phyloP scores from a whole-genome alignment of 495 filamentous ascomycete species.

The Aspergillus conjunctus region DNA sequence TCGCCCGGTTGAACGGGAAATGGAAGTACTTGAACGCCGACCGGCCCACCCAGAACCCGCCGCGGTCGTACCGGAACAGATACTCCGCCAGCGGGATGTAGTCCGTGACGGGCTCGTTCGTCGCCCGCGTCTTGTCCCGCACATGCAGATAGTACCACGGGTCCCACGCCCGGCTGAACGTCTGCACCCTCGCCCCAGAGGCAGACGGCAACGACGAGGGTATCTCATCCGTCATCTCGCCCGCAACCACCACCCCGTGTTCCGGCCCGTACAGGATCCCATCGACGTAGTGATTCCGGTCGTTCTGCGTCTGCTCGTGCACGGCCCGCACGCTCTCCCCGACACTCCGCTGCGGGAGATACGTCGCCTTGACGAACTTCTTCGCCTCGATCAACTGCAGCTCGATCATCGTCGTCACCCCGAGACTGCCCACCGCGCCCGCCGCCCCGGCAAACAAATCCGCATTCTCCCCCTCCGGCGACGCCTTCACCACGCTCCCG shows the following conservation, averaged over 20 bases:
- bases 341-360: slow-evolving; percentile 44
- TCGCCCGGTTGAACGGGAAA: slow-evolving; percentile 56
- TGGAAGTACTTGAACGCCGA: slow-evolving; percentile 58
- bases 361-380: slow-evolving; percentile 52
- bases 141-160: slow-evolving; percentile 65
- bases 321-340: slow-evolving; percentile 43
- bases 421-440: slow-evolving; percentile 54
- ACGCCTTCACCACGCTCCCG: slow-evolving; percentile 50
- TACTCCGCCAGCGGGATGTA: slow-evolving; percentile 59
- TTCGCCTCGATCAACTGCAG: slow-evolving; percentile 50
- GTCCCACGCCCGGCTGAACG: slow-evolving; percentile 52
- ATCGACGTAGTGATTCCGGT: slow-evolving; percentile 55
- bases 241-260: slow-evolving; percentile 51
- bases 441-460: slow-evolving; percentile 59
- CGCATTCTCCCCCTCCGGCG: slow-evolving; percentile 32
- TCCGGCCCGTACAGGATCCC: slow-evolving; percentile 51
- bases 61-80: slow-evolving; percentile 65
- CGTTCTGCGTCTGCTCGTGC: slow-evolving; percentile 33
- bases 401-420: slow-evolving; percentile 56
- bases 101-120: slow-evolving; percentile 34
- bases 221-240: slow-evolving; percentile 41
- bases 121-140: slow-evolving; percentile 17
- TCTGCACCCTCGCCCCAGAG: slow-evolving; percentile 23
- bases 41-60: slow-evolving; percentile 59
- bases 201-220: background rate